Percentiles rank a stretch among this genome's conserved stretches.
These are phyloP conservation scores for Perkinsus marinus DNA, from an alignment of 169 alveolate species.

Conservation along the genomic window DNA sequence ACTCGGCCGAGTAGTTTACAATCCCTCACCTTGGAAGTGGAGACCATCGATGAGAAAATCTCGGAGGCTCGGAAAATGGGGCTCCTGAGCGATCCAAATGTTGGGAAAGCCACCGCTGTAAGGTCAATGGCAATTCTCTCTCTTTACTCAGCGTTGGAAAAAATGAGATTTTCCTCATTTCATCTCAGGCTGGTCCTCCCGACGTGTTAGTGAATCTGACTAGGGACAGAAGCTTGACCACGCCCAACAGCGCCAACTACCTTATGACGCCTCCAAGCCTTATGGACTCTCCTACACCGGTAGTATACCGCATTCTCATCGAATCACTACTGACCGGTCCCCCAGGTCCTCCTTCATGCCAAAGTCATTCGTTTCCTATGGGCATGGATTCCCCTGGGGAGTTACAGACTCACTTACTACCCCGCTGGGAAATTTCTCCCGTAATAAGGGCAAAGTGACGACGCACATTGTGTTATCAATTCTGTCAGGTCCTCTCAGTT, in stretches of 20 bases:
- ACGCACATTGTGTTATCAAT: no score
- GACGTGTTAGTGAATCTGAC: no score
- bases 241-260: no score
- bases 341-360: neutral
- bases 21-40: neutral
- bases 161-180: no score
- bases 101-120: no score
- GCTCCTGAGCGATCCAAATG: neutral
- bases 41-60: neutral
- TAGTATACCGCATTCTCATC: neutral
- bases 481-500: no score
- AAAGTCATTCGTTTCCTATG: neutral
- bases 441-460: neutral
- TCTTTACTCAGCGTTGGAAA: no score
- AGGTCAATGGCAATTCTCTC: no score
- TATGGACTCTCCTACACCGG: no score
- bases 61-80: neutral
- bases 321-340: neutral
- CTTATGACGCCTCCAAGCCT: no score
- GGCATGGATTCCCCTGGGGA: neutral
- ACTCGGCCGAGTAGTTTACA: neutral
- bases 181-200: no score
- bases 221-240: no score
- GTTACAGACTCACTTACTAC: neutral
- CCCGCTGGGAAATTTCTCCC: neutral